A percentile compares a stretch with the other conserved stretches of the same genome.
Evolutionary conservation across 2,329 filamentous ascomycete species (phyloP).

Genomic region (Fusarium cicatricum): DNA sequence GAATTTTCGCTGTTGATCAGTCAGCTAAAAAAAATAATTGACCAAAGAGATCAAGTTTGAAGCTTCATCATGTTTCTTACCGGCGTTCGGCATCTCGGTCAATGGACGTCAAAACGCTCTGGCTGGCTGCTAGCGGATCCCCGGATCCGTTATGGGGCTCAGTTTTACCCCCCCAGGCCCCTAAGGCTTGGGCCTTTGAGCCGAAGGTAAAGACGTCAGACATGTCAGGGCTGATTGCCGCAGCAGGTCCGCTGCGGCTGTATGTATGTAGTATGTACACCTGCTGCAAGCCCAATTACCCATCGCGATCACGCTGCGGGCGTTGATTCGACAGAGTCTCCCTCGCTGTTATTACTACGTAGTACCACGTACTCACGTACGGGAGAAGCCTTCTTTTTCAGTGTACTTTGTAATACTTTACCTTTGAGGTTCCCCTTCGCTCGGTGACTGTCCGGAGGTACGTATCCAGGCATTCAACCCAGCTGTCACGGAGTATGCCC

Average conservation of each 20-base stretch:
- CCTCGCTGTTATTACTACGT: too few relatives aligned
- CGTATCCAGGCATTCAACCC: constrained; percentile 21
- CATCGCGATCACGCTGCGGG: constrained; percentile 24
- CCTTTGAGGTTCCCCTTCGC: too few relatives aligned
- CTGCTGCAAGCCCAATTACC: constrained; percentile 12
- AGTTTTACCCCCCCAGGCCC: not conserved
- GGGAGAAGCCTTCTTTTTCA: too few relatives aligned
- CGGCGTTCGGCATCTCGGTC: constrained; percentile 55
- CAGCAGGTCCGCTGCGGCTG: not conserved
- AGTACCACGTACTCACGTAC: too few relatives aligned
- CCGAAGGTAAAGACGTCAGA: constrained; percentile 37
- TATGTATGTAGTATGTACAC: constrained; percentile 1
- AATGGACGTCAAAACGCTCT: constrained; percentile 49
- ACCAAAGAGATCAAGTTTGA: too few relatives aligned
- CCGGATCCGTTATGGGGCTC: not conserved
- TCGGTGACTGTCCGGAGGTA: constrained; percentile 43
- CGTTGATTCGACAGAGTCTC: constrained; percentile 15
- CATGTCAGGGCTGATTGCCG: constrained; percentile 1
- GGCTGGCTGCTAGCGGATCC: not conserved
- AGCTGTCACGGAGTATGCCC: constrained; percentile 24
- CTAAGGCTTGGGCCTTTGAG: constrained; percentile 41
- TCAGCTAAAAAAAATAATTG: too few relatives aligned
- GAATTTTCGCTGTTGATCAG: too few relatives aligned
- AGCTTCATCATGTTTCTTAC: too few relatives aligned
- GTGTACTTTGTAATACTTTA: too few relatives aligned